Evolutionary conservation across 352 stramenopile genomes (phyloP), one percentile per base, ranked within the genome.

Genomic region (Phytophthora brassicae): DNA sequence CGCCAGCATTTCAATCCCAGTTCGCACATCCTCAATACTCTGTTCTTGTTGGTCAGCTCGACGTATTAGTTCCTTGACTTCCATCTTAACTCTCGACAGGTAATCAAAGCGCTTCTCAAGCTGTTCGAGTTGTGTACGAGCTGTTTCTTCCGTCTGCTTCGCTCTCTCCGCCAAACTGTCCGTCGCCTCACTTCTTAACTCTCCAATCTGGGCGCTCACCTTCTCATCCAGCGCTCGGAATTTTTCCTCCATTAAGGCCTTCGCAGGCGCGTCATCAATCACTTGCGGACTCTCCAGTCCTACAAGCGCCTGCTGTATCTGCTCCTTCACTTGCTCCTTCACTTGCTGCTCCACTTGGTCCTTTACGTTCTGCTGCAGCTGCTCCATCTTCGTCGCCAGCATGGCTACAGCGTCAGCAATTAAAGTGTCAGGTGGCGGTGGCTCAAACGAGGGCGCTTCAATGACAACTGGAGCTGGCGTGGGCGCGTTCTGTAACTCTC

Each of bases 51-150:
- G 79, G 14, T 92, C 80, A 9, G 81, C 72, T 59, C 68, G 69
- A 17, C 74, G 75, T 39, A 43, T 64, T 6, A 90, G 23, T 11
- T 92, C 80, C 48, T 90, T 92, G 52, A 89, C 81, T 60, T 89
- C 79, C 78, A 80, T 87, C 46, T 89, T 89, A 51, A 89, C 66
- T 28, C 79, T 76, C 20, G 77, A 88, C 36, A 90, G 50, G 43
- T 87, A 89, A 19, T 87, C 81, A 28, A 89, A 87, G 19, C 83
- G 77, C 31, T 90, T 90, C 36, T 90, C 81, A 11, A 90, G 64
- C 54, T 86, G 68, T 43, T 88, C 79, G 4, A 89, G 20, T 44
- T 84, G 66, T 1, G 20, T 56, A 38, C 72, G 64, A n/a, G 88
- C 71, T 3, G 67, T 52, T 45, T 88, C 79, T 22, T 89, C 74